These are phyloP conservation scores for Aspergillus affinis DNA, from an alignment of 495 filamentous ascomycete species.

Conservation along the genomic window DNA sequence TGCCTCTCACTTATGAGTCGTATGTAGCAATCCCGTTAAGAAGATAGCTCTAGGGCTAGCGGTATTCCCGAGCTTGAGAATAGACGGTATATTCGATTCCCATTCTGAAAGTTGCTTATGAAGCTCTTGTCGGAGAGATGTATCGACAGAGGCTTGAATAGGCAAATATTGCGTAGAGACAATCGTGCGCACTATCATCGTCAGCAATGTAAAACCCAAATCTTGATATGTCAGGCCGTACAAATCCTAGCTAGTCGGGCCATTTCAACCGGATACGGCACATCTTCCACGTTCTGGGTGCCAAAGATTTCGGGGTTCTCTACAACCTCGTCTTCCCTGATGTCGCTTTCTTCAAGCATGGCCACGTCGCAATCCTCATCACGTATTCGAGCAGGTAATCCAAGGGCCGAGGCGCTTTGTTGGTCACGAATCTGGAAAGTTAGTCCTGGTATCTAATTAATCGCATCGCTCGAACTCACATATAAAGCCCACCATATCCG, in stretches of 20 bases:
- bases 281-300: constrained; percentile 28
- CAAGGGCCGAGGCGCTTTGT: constrained; percentile 40
- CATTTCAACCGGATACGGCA: constrained; percentile 45
- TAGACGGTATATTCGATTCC: constrained; percentile 33
- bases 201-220: background rate
- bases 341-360: constrained; percentile 37
- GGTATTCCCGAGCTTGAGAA: constrained; percentile 32
- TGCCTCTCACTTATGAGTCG: constrained; percentile 38
- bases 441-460: background rate
- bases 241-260: constrained; percentile 39
- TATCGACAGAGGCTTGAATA: constrained; percentile 28
- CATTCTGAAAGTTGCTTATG: constrained; percentile 35
- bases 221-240: constrained; percentile 17
- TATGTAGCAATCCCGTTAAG: constrained; percentile 43
- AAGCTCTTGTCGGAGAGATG: constrained; percentile 27
- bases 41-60: constrained; percentile 31
- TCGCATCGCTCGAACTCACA: constrained; percentile 22
- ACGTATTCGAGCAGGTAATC: constrained; percentile 40
- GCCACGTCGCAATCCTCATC: constrained; percentile 49
- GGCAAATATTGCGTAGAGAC: constrained; percentile 43
- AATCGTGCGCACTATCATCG: constrained; percentile 38
- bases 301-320: constrained; percentile 30
- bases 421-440: constrained; percentile 36
- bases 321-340: constrained; percentile 31
- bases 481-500: constrained; percentile 52